A percentile compares a stretch with the other conserved stretches of the same genome.
Conservation (phyloP, 768 basidiomycete genomes). For the Amanita exitialis region DNA sequence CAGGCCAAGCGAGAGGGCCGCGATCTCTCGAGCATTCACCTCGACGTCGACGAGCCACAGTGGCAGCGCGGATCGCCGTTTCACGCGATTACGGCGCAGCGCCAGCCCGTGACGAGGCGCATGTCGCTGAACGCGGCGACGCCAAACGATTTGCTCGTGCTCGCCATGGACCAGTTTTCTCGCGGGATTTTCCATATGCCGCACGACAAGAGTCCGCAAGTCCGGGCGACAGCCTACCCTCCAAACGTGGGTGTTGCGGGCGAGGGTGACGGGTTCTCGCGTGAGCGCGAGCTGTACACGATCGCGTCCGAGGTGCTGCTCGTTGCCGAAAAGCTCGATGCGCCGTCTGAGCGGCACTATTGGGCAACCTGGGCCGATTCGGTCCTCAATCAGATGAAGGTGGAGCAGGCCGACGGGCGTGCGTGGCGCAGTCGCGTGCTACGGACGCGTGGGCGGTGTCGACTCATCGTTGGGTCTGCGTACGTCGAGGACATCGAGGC, state of each 20-base stretch:
- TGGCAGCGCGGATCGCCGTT: constrained; percentile 48
- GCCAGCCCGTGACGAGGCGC: constrained; percentile 40
- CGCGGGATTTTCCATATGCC: constrained; percentile 69
- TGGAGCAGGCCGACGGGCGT: constrained; percentile 51
- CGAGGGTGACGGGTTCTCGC: constrained; percentile 26
- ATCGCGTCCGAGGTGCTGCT: constrained; percentile 53
- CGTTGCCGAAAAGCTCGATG: constrained; percentile 44
- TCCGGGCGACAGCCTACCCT: neutral
- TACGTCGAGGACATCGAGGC: constrained; percentile 44
- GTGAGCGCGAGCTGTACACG: constrained; percentile 49
- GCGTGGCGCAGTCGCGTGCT: constrained; percentile 36
- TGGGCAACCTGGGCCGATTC: constrained; percentile 58
- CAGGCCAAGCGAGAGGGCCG: constrained; percentile 8
- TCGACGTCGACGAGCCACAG: constrained; percentile 16
- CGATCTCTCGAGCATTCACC: constrained; percentile 7
- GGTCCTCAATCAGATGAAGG: constrained; percentile 53
- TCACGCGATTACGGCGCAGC: constrained; percentile 32
- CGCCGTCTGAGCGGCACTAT: constrained; percentile 32
- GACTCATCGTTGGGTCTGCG: constrained; percentile 47
- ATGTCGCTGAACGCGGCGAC: constrained; percentile 31
- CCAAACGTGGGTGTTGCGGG: neutral
- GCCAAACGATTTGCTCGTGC: constrained; percentile 42
- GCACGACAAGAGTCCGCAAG: constrained; percentile 20
- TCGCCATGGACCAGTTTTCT: constrained; percentile 62
- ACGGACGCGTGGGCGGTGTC: constrained; percentile 41